Percentiles rank a stretch among this genome's conserved stretches.
Conservation (phyloP, 768 basidiomycete species). For the Termitomyces sp. region DNA sequence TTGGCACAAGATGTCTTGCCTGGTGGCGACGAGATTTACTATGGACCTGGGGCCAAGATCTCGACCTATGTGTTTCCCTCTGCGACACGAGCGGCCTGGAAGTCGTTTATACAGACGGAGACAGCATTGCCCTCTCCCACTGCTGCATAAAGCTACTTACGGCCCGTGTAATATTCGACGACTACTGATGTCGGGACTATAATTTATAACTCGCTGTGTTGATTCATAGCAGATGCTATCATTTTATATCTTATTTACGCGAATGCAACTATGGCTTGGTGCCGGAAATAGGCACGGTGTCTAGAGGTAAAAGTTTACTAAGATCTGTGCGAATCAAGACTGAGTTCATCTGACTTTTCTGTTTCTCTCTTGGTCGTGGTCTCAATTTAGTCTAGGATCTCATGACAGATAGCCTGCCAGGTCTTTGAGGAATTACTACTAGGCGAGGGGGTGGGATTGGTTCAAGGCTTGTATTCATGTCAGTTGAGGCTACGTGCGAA, state of each 20-base stretch:
- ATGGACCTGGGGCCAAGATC: constrained; percentile 45
- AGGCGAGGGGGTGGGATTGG: too few relatives aligned
- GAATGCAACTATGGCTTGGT: background rate
- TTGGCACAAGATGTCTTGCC: constrained; percentile 46
- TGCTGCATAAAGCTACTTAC: background rate
- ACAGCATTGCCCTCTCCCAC: constrained; percentile 21
- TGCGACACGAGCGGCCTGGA: constrained; percentile 56
- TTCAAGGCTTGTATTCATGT: too few relatives aligned
- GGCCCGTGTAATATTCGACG: background rate
- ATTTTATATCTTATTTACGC: background rate
- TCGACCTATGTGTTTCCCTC: constrained; percentile 55
- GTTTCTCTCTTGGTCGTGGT: too few relatives aligned
- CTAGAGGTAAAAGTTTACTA: background rate
- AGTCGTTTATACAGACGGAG: constrained; percentile 42
- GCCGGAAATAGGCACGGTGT: background rate
- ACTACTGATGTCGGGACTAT: constrained; percentile 20
- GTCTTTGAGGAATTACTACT: too few relatives aligned
- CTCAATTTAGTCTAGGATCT: too few relatives aligned
- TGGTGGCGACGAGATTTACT: constrained; percentile 54
- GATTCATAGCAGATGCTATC: background rate
- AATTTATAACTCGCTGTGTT: constrained; percentile 49
- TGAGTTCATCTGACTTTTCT: too few relatives aligned
- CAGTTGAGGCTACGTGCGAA: too few relatives aligned
- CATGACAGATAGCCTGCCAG: too few relatives aligned
- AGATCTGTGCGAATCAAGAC: background rate